Base-by-base conservation (phyloP, 768 basidiomycete genomes). In the Rhizopogon sp. region DNA sequence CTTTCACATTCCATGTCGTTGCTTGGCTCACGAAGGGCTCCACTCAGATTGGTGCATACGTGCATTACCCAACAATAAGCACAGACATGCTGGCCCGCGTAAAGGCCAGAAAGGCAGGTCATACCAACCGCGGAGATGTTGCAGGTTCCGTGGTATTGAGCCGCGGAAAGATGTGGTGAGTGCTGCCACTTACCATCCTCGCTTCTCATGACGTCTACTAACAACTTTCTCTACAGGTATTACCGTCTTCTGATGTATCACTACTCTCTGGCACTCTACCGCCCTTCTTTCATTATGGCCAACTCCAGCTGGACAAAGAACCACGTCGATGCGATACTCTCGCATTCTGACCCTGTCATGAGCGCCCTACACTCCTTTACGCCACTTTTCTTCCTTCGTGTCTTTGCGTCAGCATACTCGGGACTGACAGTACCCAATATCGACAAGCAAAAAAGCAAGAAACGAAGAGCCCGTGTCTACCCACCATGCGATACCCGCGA, bases 11-110 rank as follows among this genome's bases (percentile, higher is more conserved):
- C 68, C 92, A 87, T 16, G 73, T 89, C 31, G 85, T 94, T 7
- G 71, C 80, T 0, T 70, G 83, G 50, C 64, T 96, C 2, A 69
- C 69, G 17, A 60, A 60, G 44, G 78, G 82, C 14, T 66, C 75
- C 14, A 77, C 92, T 40, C 85, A 90, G 2, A 79, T 96, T 22
- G 93, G 89, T 8, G 89, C 93, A 29, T 99, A 98, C 62, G 83
- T 93, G 9, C 97, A 99, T 69, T 99, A 97, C 65, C 97, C 97
- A 1, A 97, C 91, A 6, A 96, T 99, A 66, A 93, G 91, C 65
- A 88, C 88, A 7, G 86, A 93, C 60, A 98, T 98, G 97, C 79
- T 98, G 35, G 76, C 79, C 50, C 85, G 96, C 37, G 92, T 97
- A 75, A 50, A 75, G 76, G 1, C 77, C 88, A 10, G 70, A 74